phyloP scores from a whole-genome alignment of 768 basidiomycete species.

The Punctularia strigosozonata region DNA sequence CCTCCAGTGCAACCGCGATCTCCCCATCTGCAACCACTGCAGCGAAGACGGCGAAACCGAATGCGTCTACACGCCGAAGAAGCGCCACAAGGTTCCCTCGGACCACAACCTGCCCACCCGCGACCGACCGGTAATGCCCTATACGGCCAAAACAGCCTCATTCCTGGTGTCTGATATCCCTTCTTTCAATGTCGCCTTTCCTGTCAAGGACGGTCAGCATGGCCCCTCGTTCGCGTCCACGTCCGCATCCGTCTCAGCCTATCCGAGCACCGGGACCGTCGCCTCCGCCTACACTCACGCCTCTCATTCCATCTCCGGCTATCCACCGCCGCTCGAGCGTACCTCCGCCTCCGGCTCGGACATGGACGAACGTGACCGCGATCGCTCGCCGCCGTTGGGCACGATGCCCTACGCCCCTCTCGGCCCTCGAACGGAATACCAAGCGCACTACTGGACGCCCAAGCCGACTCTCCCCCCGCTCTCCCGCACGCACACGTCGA shows the following conservation, averaged over 20 bases:
- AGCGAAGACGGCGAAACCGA: slow-evolving; percentile 36
- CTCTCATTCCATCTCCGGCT: too few species aligned
- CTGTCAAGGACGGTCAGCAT: slow-evolving; percentile 8
- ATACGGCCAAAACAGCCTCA: slow-evolving; percentile 35
- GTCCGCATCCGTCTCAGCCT: too few species aligned
- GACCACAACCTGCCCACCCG: slow-evolving; percentile 23
- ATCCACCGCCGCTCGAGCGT: background rate
- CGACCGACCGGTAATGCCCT: slow-evolving; percentile 26
- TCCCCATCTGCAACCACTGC: slow-evolving; percentile 63
- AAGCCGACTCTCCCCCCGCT: slow-evolving; percentile 3
- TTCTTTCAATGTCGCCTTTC: slow-evolving; percentile 19
- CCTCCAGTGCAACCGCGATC: slow-evolving; percentile 55
- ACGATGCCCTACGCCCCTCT: too few species aligned
- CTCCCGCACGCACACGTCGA: background rate
- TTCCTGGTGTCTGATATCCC: slow-evolving; percentile 32
- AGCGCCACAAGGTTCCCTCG: slow-evolving; percentile 41
- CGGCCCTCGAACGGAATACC: too few species aligned
- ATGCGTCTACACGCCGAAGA: slow-evolving; percentile 68
- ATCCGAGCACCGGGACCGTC: too few species aligned
- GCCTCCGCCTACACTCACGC: too few species aligned
- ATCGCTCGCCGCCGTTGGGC: too few species aligned
- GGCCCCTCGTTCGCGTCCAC: too few species aligned
- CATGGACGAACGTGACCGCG: too few species aligned
- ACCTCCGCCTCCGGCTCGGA: background rate
- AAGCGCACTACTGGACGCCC: too few species aligned